Base-by-base conservation (phyloP, 345 rosid genomes). In the Raphanus raphanistrum region DNA sequence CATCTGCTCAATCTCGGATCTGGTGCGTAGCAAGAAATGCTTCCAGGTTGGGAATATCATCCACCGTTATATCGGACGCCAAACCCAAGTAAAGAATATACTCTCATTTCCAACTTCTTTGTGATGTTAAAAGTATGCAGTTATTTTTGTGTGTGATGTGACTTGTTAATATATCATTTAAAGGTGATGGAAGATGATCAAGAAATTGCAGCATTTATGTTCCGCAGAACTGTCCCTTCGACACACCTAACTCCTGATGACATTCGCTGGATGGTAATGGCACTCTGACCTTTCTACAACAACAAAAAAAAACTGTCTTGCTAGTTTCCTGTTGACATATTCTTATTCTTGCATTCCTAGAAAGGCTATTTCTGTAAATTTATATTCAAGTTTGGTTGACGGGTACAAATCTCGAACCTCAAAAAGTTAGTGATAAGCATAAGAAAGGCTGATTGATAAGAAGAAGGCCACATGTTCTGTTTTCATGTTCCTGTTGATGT, bases 131-230 rank as follows among this genome's bases (percentile, higher is more conserved):
- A 21, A 21, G 50, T 63, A 31, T 54, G 10, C 38, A 13, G 41
- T 76, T 31, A 13, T 59, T 59, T 69, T 17, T 70, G 12, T 64
- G 68, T 63, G 50, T 74, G 55, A 58, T 78, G 64, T 28, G 38
- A 35, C 54, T 70, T 74, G 57, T 38, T 69, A 50, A 59, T 29
- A 59, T 29, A 15, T 43, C 13, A 21, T 6, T 3, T 79, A 61
- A 77, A 95, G 98, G 98, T 95, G 7, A 88, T 95, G 96, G 99
- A 95, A 82, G 98, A 95, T 77, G 97, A 88, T 82, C 90, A 83
- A 81, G 99, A 95, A 84, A 90, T 91, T 10, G 92, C 80, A 10
- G 94, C 99, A 4, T 95, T 90, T 76, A 95, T 92, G 99, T 95
- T 95, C 64, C 97, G 97, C 1, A 84, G 99, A 74, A 95, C 98